Evolutionary conservation across 1,284 basidiomycete genomes (phyloP), one percentile per base, ranked within the genome.

Genomic region (Trichosporon sp.): DNA sequence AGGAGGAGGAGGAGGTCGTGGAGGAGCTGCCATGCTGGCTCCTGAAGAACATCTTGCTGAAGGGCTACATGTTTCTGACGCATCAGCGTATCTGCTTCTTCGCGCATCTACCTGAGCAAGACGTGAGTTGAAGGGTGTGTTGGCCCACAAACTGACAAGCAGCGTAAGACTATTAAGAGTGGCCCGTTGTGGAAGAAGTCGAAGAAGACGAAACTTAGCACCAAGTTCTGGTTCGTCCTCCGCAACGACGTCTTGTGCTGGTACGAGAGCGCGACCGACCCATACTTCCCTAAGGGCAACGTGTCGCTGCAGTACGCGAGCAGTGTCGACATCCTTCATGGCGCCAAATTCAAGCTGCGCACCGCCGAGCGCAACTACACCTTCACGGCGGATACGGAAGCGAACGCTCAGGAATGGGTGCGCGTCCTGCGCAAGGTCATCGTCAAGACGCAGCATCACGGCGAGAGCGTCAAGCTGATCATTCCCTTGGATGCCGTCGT

Each of bases 61-160:
- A 98, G 84, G 96, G 96, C 16, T 97, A 96, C 81, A 92, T 98
- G 88, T 99, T 96, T 82, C 86, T 98, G 61, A 98, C 96, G 1
- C 92, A 91, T 75, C 89, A 90, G 3, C 92, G 96, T 79, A 84
- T 98, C 32, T 98, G 96, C 85, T 99, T 98, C 86, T 98, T 98
- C 81, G 96, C 96, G 0, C 94, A 96, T 81, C 91, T 99, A 88
- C 92, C 93, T 6, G 87, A 90, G 21, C 87, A 90, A 85, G 93
- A 96, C 87, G 93, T 93, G 74, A 65, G 85, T 77, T 0, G 1
- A 11, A 40, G 5, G 3, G 65, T 56, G 68, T 16, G 21, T n/a
- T 31, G 65, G 31, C 68, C 26, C 26, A 26, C 26, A 26, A 26
- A 48, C 35, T 66, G 19, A 68, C 61, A 46, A 67, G 7, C 75